Percentiles rank a stretch among this genome's conserved stretches.
These are phyloP conservation scores for Melastoma candidum DNA, from an alignment of 441 rosid genomes.

Conservation along the genomic window DNA sequence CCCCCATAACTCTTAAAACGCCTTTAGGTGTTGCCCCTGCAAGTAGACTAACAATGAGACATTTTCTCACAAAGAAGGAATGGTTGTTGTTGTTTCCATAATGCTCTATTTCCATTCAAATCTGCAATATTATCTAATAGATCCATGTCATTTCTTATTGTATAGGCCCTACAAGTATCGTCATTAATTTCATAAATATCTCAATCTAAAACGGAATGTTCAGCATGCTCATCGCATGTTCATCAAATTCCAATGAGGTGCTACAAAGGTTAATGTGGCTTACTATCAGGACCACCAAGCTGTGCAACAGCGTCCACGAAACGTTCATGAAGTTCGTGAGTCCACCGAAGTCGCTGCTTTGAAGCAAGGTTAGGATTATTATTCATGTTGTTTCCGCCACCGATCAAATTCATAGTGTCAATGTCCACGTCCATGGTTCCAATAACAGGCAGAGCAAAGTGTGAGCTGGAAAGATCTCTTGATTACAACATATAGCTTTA, in stretches of 20 bases:
- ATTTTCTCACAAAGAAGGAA: too few species aligned
- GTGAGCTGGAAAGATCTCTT: conserved; percentile 29
- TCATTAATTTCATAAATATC: too few species aligned
- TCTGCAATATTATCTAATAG: too few species aligned
- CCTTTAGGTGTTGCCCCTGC: conserved; percentile 99
- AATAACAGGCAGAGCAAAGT: conserved; percentile 38
- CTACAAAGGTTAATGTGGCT: conserved; percentile 13
- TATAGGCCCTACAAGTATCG: too few species aligned
- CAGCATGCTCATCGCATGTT: too few species aligned
- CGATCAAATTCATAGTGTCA: conserved; percentile 55
- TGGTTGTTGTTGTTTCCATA: too few species aligned
- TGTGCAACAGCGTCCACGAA: conserved; percentile 76
- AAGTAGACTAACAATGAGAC: conserved; percentile 4
- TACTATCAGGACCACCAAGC: conserved; percentile 76
- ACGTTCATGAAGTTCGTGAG: conserved; percentile 72
- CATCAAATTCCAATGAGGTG: not conserved
- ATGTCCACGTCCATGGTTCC: conserved; percentile 28
- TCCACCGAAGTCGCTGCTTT: conserved; percentile 72
- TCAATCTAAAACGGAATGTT: too few species aligned
- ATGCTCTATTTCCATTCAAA: too few species aligned
- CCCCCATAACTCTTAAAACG: conserved; percentile 97
- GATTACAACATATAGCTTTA: conserved; percentile 38
- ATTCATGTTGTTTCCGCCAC: conserved; percentile 45
- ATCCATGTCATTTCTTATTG: too few species aligned
- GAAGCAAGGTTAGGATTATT: conserved; percentile 73